A percentile compares a stretch with the other conserved stretches of the same genome.
These are phyloP conservation scores for Candida glaebosa DNA, from an alignment of 805 yeast species.

Conservation along the genomic window DNA sequence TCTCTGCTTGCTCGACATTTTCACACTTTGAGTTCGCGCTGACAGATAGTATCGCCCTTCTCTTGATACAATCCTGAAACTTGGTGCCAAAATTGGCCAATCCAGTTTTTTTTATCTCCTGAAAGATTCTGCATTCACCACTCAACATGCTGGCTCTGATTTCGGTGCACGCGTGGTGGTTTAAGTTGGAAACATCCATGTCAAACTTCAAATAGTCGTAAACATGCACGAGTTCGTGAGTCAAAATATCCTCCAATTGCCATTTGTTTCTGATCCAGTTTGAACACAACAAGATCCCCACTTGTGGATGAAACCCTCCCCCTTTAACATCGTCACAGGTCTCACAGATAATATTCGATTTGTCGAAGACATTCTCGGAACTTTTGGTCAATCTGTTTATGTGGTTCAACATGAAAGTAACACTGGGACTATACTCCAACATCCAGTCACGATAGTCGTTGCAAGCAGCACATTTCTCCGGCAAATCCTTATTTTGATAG, in stretches of 20 bases:
- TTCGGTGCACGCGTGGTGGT: slow-evolving; percentile 96
- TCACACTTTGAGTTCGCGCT: slow-evolving; percentile 82
- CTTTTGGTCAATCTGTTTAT: slow-evolving; percentile 60
- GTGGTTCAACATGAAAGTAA: slow-evolving; percentile 81
- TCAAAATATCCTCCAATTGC: slow-evolving; percentile 84
- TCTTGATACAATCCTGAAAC: slow-evolving; percentile 84
- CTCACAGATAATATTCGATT: slow-evolving; percentile 66
- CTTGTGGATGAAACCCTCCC: slow-evolving; percentile 92
- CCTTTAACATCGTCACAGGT: slow-evolving; percentile 76
- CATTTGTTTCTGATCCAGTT: slow-evolving; percentile 70
- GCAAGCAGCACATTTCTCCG: slow-evolving; percentile 63
- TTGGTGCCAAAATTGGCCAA: slow-evolving; percentile 62
- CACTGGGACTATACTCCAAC: slow-evolving; percentile 76
- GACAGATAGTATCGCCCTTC: slow-evolving; percentile 86
- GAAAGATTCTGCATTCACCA: slow-evolving; percentile 92
- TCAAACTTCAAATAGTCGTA: slow-evolving; percentile 87
- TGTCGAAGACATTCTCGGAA: slow-evolving; percentile 28
- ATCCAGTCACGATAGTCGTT: slow-evolving; percentile 78
- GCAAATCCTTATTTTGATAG: slow-evolving; percentile 37
- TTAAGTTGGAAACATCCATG: slow-evolving; percentile 78
- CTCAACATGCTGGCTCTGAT: slow-evolving; percentile 88
- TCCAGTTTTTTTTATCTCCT: slow-evolving; percentile 65
- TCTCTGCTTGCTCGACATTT: slow-evolving; percentile 67
- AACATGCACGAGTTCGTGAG: slow-evolving; percentile 92
- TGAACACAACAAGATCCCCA: slow-evolving; percentile 84